A percentile compares a stretch with the other conserved stretches of the same genome.
Evolutionary conservation across 2,329 filamentous ascomycete species (phyloP).

Genomic region (Neofusicoccum laricinum): DNA sequence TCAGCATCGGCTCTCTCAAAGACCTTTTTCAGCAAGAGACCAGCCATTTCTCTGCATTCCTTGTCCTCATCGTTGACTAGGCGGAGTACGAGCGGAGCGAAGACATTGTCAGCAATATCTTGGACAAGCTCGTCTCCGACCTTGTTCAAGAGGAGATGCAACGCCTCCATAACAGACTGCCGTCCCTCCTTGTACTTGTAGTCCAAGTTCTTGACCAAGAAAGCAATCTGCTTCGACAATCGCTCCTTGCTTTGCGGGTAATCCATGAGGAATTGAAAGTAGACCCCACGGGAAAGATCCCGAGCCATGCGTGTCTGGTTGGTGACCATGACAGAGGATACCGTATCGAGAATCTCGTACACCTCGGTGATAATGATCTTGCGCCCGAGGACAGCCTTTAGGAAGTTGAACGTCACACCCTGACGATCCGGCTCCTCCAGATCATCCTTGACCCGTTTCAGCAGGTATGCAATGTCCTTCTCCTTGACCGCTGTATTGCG

Average conservation of each 20-base stretch:
- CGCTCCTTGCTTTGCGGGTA: conserved; percentile 90
- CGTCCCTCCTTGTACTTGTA: conserved; percentile 87
- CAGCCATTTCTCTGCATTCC: conserved; percentile 80
- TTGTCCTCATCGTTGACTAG: conserved; percentile 85
- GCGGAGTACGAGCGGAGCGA: conserved; percentile 80
- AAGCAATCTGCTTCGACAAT: conserved; percentile 84
- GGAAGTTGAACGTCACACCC: conserved; percentile 90
- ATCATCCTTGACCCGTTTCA: conserved; percentile 79
- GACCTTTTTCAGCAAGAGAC: conserved; percentile 73
- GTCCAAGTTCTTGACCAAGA: conserved; percentile 85
- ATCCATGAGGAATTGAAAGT: conserved; percentile 90
- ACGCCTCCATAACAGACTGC: conserved; percentile 87
- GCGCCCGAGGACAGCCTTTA: conserved; percentile 80
- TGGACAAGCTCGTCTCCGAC: conserved; percentile 78
- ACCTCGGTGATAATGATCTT: conserved; percentile 82
- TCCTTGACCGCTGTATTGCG: conserved; percentile 75
- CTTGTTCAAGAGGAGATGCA: conserved; percentile 83
- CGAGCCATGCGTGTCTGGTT: conserved; percentile 88
- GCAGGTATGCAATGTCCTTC: conserved; percentile 75
- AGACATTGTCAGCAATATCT: conserved; percentile 76
- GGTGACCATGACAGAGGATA: conserved; percentile 90
- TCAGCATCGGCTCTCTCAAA: conserved; percentile 77
- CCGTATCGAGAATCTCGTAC: conserved; percentile 87
- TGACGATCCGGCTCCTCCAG: conserved; percentile 90
- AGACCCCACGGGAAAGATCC: conserved; percentile 82